A percentile compares a stretch with the other conserved stretches of the same genome.
Conservation (phyloP, 257 asterid genomes). For the Solanum pinnatisectum region DNA sequence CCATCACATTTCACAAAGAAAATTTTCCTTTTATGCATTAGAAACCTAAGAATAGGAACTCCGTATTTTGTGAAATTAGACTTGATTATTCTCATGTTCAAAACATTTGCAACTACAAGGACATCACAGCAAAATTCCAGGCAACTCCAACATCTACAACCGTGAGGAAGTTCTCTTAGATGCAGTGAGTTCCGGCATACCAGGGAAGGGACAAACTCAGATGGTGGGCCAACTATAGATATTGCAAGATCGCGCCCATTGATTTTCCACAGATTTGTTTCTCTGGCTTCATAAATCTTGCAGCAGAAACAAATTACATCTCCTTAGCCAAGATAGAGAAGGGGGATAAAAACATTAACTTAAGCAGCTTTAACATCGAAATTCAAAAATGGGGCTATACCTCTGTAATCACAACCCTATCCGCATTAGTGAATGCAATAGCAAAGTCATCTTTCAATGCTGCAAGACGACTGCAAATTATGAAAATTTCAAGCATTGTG, state of each 20-base stretch:
- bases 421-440: slow-evolving; percentile 20
- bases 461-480: slow-evolving; percentile 24
- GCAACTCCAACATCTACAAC: background rate
- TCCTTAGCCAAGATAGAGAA: background rate
- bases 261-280: slow-evolving; percentile 16
- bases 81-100: background rate
- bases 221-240: slow-evolving; percentile 14
- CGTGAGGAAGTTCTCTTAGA: background rate
- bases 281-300: slow-evolving; percentile 27
- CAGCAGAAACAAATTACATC: background rate
- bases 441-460: slow-evolving; percentile 27
- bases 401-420: slow-evolving; percentile 29
- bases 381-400: slow-evolving; percentile 3
- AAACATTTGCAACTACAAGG: background rate
- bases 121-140: background rate
- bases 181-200: slow-evolving; percentile 4
- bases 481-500: background rate
- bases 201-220: slow-evolving; percentile 26
- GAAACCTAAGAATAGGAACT: background rate
- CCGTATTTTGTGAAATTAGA: background rate
- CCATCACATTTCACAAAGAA: background rate
- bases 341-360: background rate
- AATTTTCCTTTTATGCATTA: background rate
- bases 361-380: background rate
- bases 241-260: slow-evolving; percentile 20